Percentiles rank a stretch among this genome's conserved stretches.
phyloP scores from a whole-genome alignment of 1,284 basidiomycete species.

The Cutaneotrichosporon sp. region DNA sequence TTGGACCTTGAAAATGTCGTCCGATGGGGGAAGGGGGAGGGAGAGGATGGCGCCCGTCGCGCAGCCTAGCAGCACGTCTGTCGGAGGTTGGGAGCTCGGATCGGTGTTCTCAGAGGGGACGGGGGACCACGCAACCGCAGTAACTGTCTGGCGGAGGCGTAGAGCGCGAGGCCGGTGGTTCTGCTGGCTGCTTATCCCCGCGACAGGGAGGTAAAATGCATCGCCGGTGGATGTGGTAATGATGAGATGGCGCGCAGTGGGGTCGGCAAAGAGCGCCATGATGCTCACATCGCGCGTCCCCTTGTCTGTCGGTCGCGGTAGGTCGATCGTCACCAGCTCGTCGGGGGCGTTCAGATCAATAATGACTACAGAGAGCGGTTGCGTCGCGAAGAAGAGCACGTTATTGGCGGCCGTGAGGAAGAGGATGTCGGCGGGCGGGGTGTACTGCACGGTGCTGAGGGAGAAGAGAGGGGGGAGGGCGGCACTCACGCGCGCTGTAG shows the following conservation, averaged over 20 bases:
- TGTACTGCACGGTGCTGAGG: conserved; percentile 81
- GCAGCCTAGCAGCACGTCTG: conserved; percentile 71
- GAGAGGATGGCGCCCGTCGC: conserved; percentile 81
- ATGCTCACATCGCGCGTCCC: conserved; percentile 52
- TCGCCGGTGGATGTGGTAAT: conserved; percentile 84
- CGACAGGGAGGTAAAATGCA: conserved; percentile 80
- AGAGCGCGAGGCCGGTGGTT: conserved; percentile 70
- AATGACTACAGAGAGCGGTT: conserved; percentile 73
- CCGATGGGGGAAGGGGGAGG: conserved; percentile 66
- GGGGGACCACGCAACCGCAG: conserved; percentile 92
- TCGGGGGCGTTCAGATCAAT: conserved; percentile 81
- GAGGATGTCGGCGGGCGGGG: conserved; percentile 74
- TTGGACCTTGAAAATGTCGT: conserved; percentile 79
- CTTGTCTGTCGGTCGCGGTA: conserved; percentile 59
- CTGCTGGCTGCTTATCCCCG: conserved; percentile 51
- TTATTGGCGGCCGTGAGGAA: conserved; percentile 81
- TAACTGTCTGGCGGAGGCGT: conserved; percentile 83
- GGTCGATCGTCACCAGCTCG: conserved; percentile 72
- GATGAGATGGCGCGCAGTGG: conserved; percentile 84
- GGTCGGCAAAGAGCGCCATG: conserved; percentile 82
- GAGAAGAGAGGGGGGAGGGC: conserved; percentile 69
- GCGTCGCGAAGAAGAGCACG: conserved; percentile 75
- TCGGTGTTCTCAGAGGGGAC: conserved; percentile 33
- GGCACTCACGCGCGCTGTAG: conserved; percentile 40
- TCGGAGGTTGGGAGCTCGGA: conserved; percentile 35